A percentile compares a stretch with the other conserved stretches of the same genome.
Conservation (phyloP, 306 rosid genomes). For the Casuarina equisetifolia region DNA sequence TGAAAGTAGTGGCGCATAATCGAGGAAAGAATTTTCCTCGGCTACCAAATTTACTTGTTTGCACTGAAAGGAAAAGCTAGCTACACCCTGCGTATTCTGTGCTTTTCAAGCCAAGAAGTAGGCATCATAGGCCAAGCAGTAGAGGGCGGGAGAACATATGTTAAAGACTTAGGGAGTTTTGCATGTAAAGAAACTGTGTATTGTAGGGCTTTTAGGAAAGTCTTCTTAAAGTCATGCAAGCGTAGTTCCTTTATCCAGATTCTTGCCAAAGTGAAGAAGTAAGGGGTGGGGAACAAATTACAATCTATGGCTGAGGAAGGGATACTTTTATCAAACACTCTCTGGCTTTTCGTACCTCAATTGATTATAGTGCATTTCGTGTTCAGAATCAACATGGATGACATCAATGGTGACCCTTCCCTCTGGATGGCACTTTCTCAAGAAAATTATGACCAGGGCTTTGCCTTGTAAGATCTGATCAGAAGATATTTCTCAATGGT, state of each 20-base stretch:
- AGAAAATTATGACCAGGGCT: neutral
- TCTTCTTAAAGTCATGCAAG: slow-evolving; percentile 30
- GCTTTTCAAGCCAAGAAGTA: slow-evolving; percentile 25
- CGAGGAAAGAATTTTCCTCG: slow-evolving; percentile 14
- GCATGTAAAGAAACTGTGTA: slow-evolving; percentile 22
- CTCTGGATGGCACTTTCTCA: slow-evolving; percentile 2
- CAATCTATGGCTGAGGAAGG: slow-evolving; percentile 32
- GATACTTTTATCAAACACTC: slow-evolving; percentile 16
- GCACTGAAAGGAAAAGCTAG: slow-evolving; percentile 34
- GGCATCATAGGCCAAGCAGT: slow-evolving; percentile 21
- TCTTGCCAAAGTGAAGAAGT: slow-evolving; percentile 25
- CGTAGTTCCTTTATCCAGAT: slow-evolving; percentile 28
- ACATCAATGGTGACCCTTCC: slow-evolving; percentile 27
- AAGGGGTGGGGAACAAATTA: slow-evolving; percentile 28
- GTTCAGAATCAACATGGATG: neutral
- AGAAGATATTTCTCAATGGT: neutral
- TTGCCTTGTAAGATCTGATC: neutral
- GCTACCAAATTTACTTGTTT: slow-evolving; percentile 14
- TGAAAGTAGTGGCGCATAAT: slow-evolving; percentile 35
- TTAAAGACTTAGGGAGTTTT: slow-evolving; percentile 19
- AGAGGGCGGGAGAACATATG: slow-evolving; percentile 44
- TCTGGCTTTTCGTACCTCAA: slow-evolving; percentile 1
- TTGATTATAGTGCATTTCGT: neutral
- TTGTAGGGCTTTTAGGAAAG: slow-evolving; percentile 34
- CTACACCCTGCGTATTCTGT: slow-evolving; percentile 20